Conservation (phyloP, 257 asterid genomes). For the Paulownia fortunei region DNA sequence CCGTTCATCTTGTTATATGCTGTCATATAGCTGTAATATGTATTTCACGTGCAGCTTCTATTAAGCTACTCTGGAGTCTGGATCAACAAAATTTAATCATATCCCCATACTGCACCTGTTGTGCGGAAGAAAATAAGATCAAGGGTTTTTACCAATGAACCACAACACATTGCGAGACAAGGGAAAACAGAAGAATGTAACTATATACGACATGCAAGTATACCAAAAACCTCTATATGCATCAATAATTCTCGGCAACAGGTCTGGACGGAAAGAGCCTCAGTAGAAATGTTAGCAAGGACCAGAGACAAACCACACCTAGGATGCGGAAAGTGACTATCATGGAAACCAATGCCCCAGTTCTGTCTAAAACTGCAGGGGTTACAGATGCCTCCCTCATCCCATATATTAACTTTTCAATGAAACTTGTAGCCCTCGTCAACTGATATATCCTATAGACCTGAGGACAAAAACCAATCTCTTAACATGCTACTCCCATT, state of each 20-base stretch:
- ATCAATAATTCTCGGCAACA: slow-evolving; percentile 79
- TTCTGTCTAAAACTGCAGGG: slow-evolving; percentile 56
- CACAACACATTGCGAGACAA: background rate
- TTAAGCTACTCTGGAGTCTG: background rate
- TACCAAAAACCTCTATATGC: slow-evolving; percentile 15
- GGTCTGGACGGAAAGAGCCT: slow-evolving; percentile 97
- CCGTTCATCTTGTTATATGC: background rate
- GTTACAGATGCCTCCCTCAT: slow-evolving; percentile 57
- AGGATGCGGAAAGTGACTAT: slow-evolving; percentile 67
- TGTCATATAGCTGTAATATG: slow-evolving; percentile 1
- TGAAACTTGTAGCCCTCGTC: slow-evolving; percentile 68
- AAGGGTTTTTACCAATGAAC: background rate
- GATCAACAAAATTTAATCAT: background rate
- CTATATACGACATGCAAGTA: background rate
- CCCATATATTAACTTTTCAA: slow-evolving; percentile 62
- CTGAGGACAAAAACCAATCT: slow-evolving; percentile 44
- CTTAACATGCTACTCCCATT: background rate
- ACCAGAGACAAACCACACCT: slow-evolving; percentile 87
- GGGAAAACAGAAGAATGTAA: slow-evolving; percentile 5
- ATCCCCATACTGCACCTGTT: background rate
- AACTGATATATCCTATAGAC: slow-evolving; percentile 89
- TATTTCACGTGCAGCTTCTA: background rate
- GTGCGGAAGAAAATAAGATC: background rate
- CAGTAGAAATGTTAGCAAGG: slow-evolving; percentile 86
- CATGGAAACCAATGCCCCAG: slow-evolving; percentile 69